Percentiles rank a stretch among this genome's conserved stretches.
phyloP scores from a whole-genome alignment of 1,139 yeast genomes.

The Protomyces inouyei region DNA sequence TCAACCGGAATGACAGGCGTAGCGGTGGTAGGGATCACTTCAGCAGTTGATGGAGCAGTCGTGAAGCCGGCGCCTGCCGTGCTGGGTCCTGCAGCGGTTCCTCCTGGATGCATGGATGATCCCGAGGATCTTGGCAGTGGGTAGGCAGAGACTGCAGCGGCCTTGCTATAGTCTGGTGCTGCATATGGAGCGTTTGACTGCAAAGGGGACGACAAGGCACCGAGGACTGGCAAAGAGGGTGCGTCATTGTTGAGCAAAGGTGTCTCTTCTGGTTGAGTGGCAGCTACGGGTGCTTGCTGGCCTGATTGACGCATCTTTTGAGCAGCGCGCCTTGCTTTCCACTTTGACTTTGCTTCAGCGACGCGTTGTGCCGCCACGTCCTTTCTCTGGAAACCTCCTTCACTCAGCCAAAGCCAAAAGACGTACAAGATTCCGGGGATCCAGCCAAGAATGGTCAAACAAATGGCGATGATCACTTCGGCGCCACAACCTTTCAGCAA shows the following conservation, averaged over 20 bases:
- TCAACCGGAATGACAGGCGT: not conserved
- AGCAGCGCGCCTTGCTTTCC: not conserved
- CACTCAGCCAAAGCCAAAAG: conserved; percentile 27
- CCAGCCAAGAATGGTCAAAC: conserved; percentile 32
- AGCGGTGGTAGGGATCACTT: not conserved
- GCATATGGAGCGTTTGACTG: not conserved
- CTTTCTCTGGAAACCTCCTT: conserved; percentile 1
- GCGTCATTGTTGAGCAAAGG: not conserved
- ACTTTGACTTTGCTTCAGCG: not conserved
- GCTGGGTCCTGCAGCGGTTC: not conserved
- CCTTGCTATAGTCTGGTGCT: not conserved
- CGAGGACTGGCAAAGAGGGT: not conserved
- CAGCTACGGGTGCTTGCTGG: not conserved
- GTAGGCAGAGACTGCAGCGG: not conserved
- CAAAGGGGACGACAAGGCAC: not conserved
- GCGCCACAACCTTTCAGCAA: conserved; percentile 33
- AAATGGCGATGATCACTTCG: conserved; percentile 31
- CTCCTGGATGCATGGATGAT: not conserved
- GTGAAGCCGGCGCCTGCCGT: not conserved
- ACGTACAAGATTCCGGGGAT: conserved; percentile 30
- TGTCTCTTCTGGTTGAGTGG: not conserved
- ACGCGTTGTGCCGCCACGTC: conserved; percentile 3
- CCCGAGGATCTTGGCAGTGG: not conserved
- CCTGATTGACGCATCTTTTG: too few species aligned
- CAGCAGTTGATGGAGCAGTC: not conserved